Evolutionary conservation across 768 basidiomycete species (phyloP), one percentile per base, ranked within the genome.

Genomic region (Panellus pusillus): DNA sequence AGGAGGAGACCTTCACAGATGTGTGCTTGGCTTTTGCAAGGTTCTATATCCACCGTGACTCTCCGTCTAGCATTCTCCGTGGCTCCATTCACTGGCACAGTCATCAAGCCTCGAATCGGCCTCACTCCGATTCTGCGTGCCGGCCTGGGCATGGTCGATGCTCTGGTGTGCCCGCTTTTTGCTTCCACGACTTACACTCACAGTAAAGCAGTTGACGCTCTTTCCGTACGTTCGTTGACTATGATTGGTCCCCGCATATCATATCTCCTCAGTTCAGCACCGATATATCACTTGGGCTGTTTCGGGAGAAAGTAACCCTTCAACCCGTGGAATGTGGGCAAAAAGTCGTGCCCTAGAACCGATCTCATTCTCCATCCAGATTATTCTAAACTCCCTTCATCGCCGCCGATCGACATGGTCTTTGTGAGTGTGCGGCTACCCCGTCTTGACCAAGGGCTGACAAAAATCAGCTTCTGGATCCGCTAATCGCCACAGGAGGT

Each of bases 81-180:
- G 14, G 85, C 81, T 2, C 68, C 82, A 3, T 98, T 93, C 72
- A 86, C 77, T 15, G 96, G 95, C 19, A 82, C 83, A 4, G 70
- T 66, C 20, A 79, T 98, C 68, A 89, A 86, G 61, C 81, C 87
- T 8, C 79, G 82, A 42, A 80, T 98, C 48, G 96, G 92, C 5
- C 71, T 98, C 49, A 87, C 91, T 2, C 96, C 96, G 37, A 92
- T 98, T 63, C 76, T 98, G 51, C 84, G 96, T 36, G 96, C 96
- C 28, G 96, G 96, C 6, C 73, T 95, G 58, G 93, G 93, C 15
- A 95, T 98, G 93, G 82, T 89, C 1, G 92, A 96, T 62, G 91
- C 90, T 18, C 70, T 97, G 65, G 79, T 81, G 57, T 19, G 19
- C 32, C 32, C 15, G 24, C 24, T 28, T 44, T 52, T 42, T 28